Conservation (phyloP, 2,329 filamentous ascomycete genomes). For the Davidsoniella eucalypti region DNA sequence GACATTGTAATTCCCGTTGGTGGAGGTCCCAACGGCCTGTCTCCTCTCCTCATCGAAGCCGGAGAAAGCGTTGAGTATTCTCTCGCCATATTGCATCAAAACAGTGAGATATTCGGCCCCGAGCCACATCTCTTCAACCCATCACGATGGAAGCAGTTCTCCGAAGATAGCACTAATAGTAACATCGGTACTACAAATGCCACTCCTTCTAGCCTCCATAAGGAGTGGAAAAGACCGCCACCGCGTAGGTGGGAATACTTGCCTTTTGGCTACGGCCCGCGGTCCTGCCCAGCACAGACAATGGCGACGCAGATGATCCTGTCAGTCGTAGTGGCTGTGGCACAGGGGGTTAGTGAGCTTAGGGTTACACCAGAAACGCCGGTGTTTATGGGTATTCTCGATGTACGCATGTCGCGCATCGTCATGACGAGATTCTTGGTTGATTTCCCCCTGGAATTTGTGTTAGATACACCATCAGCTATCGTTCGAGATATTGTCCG, state of each 20-base stretch:
- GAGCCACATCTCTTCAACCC: slow-evolving; percentile 7
- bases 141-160: slow-evolving; percentile 3
- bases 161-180: background rate
- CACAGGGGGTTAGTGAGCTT: background rate
- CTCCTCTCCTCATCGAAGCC: slow-evolving; percentile 44
- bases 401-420: no score
- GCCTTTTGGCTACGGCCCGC: slow-evolving; percentile 8
- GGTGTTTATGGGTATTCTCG: no score
- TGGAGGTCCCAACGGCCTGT: slow-evolving; percentile 47
- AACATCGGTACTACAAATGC: no score
- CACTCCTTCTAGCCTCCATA: no score
- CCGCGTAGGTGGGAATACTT: background rate
- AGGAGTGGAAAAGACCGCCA: no score
- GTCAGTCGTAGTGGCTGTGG: background rate
- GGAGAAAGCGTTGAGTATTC: slow-evolving; percentile 21
- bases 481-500: no score
- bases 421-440: no score
- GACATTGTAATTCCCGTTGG: slow-evolving; percentile 62
- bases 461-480: no score
- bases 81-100: background rate
- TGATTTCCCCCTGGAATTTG: no score
- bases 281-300: slow-evolving; percentile 4
- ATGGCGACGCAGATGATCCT: slow-evolving; percentile 1
- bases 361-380: background rate
- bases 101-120: background rate